Evolutionary conservation across 1,284 basidiomycete genomes (phyloP), one percentile per base, ranked within the genome.

Genomic region (Malassezia pachydermatis): DNA sequence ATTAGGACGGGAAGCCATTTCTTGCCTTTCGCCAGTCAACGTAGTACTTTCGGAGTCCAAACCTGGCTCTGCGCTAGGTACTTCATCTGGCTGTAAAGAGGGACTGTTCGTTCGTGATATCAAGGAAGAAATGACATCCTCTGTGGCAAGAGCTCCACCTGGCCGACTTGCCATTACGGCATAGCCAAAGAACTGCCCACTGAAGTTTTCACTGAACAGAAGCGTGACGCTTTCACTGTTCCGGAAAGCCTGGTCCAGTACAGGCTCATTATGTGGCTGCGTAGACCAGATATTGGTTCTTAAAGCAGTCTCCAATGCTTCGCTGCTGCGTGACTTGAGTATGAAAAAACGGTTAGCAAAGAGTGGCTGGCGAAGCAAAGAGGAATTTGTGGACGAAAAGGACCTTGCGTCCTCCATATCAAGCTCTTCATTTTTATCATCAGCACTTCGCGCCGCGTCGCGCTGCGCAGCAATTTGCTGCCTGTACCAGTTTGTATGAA

Each of bases 321-420:
- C 79, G 82, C 87, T 62, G 41, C 49, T 54, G 32, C 68, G 74
- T 27, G 84, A 88, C 73, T 96, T 95, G 59, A 95, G 79, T 54
- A 95, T 90, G 64, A 95, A 95, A 72, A 82, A 89, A 20, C 90
- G 81, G 64, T 80, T 80, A 4, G 86, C 86, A 71, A 94, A 95
- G 69, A 86, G 76, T 36, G 76, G 78, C 7, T 76, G 63, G 7
- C 90, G 75, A 56, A 92, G 72, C 60, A 83, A 82, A 19, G 85
- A 87, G 0, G 67, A 70, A 48, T 67, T 67, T 36, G 67, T 70
- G 2, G 67, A 69, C 0, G 67, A 33, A 33, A 61, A 63, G 0
- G 65, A 67, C 6, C 54, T 40, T 6, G 63, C 61, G 17, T 59
- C 61, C 25, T 55, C 32, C 17, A 22, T 20, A 23, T 23, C 41